A percentile compares a stretch with the other conserved stretches of the same genome.
Conservation (phyloP, 441 rosid genomes). For the Syzygium syzygioides region DNA sequence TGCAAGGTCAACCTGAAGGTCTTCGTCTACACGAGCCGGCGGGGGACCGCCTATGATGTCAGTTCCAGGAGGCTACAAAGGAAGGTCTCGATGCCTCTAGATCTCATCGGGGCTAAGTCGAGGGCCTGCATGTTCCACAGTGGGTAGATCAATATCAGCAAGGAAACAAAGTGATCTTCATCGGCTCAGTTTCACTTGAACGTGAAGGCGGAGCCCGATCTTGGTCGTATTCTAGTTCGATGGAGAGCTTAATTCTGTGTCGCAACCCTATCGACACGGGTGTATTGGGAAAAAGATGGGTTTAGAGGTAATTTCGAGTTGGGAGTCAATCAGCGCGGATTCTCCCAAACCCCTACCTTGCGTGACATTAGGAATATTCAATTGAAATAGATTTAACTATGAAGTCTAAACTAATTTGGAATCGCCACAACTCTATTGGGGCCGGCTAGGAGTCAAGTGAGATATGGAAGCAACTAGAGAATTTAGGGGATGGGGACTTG, state of each 20-base stretch:
- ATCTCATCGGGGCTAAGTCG: slow-evolving; percentile 13
- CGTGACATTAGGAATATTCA: no score
- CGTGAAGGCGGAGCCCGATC: slow-evolving; percentile 81
- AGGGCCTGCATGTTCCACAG: slow-evolving; percentile 50
- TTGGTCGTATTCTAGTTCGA: slow-evolving; percentile 71
- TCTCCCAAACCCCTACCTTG: no score
- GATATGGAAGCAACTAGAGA: no score
- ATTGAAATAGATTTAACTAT: no score
- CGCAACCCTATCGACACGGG: no score
- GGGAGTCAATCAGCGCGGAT: no score
- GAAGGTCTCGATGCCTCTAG: slow-evolving; percentile 54
- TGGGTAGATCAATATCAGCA: slow-evolving; percentile 65
- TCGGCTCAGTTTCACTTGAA: slow-evolving; percentile 52
- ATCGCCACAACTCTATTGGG: no score
- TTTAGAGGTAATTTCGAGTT: no score
- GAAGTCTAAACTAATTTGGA: no score
- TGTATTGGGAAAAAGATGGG: no score
- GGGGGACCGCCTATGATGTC: slow-evolving; percentile 56
- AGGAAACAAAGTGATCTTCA: slow-evolving; percentile 29
- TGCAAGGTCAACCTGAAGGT: slow-evolving; percentile 35
- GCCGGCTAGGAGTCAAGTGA: no score
- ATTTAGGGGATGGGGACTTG: no score
- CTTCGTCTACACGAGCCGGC: slow-evolving; percentile 59
- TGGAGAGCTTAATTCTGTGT: neutral
- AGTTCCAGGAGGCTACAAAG: slow-evolving; percentile 58